Evolutionary conservation across 441 rosid species (phyloP).

Genomic region (Flueggea neowawraea): DNA sequence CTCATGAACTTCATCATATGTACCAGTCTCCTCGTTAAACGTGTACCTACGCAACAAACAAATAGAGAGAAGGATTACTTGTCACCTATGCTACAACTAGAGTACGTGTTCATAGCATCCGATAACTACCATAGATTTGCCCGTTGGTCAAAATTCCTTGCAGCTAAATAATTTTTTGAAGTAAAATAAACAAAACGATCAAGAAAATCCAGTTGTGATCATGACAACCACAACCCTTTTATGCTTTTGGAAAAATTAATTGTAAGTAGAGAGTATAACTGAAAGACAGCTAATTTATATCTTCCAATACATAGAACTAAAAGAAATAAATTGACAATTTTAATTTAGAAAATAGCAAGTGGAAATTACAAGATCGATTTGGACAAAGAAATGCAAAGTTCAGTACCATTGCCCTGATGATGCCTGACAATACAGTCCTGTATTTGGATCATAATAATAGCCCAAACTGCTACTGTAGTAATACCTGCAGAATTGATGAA

Average conservation of each 20-base stretch:
- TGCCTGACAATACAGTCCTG: conserved; percentile 80
- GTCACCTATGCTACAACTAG: not conserved
- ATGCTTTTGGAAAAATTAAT: too few species aligned
- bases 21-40: conserved; percentile 48
- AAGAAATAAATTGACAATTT: too few species aligned
- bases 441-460: conserved; percentile 81
- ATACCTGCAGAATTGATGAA: conserved; percentile 46
- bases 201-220: too few species aligned
- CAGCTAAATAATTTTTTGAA: too few species aligned
- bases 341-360: not conserved
- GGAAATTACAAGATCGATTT: not conserved
- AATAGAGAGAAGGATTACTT: not conserved
- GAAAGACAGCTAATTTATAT: too few species aligned
- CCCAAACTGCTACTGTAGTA: conserved; percentile 92
- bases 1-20: conserved; percentile 36
- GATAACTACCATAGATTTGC: not conserved
- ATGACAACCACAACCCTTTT: too few species aligned
- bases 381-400: conserved; percentile 1
- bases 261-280: too few species aligned
- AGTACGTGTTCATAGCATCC: not conserved
- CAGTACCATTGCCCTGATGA: conserved; percentile 83
- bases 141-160: too few species aligned
- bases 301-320: too few species aligned
- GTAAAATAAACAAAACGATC: too few species aligned
- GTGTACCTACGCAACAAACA: conserved; percentile 34